Conservation (phyloP, 768 basidiomycete genomes). For the Naganishia vaughanmartiniae region DNA sequence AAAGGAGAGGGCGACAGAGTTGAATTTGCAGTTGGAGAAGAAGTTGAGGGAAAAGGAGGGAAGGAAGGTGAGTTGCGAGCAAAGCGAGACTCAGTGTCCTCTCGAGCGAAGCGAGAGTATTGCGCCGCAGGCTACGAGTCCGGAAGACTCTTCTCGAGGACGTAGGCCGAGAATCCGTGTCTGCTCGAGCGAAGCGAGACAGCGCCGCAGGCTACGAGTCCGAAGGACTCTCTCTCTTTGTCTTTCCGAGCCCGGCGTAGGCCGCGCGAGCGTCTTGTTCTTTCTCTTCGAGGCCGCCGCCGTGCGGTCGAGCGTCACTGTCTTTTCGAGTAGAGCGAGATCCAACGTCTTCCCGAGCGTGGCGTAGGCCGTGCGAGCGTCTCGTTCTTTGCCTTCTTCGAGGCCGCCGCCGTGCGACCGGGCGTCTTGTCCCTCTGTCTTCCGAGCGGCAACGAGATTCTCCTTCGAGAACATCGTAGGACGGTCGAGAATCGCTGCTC, state of each 20-base stretch:
- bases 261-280: no score
- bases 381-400: no score
- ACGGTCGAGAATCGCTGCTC: no score
- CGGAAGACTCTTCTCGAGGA: no score
- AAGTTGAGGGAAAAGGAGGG: slow-evolving; percentile 28
- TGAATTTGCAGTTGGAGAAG: slow-evolving; percentile 12
- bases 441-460: no score
- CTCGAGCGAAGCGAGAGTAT: neutral
- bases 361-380: neutral
- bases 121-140: no score
- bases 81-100: neutral
- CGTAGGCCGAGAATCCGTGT: neutral
- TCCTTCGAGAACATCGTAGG: no score
- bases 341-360: no score
- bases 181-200: slow-evolving; percentile 1
- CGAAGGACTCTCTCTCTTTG: no score
- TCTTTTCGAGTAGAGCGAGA: neutral
- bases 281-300: neutral
- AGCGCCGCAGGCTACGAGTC: no score
- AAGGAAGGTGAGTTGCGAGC: slow-evolving; percentile 28
- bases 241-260: no score
- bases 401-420: neutral
- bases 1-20: slow-evolving; percentile 28
- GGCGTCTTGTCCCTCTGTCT: no score
- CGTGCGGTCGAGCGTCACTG: neutral